Base-by-base conservation (phyloP, 768 basidiomycete genomes). In the Suillus paluster region DNA sequence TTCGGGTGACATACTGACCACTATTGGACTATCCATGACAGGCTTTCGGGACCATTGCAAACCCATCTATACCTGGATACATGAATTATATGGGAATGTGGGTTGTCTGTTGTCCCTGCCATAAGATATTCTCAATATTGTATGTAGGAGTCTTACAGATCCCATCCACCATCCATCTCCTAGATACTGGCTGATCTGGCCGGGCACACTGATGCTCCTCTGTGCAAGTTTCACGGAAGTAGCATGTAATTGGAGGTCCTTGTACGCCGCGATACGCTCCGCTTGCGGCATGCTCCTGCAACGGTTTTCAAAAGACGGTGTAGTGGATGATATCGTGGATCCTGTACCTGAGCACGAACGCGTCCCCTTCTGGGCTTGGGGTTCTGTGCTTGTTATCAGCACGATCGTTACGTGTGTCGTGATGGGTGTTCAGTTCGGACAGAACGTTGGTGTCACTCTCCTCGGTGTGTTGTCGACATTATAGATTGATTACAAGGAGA, bases 321-420 rank as follows among this genome's bases (percentile, higher is more conserved):
- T 58, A 21, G 67, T 76, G 41, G 72, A 73, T 4, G 80, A 82
- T 7, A 80, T 84, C 63, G 80, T 83, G 65, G 85, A 86, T 67
- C 75, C 79, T 66, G 82, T 83, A 1, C 84, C 85, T 0, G 62
- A 76, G 4, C 80, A 78, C 54, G 84, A 88, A 68, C 83, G 84
- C n/a, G 81, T 87, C 55, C 86, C 85, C 3, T 70, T 73, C 11
- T 71, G 71, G 52, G 83, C 83, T 80, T 88, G 86, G 86, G 75
- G 77, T 7, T 70, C 66, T 48, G 84, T 85, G 42, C 74, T 86
- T 17, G 55, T 78, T 62, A 42, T 77, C 58, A 80, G 79, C 65
- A 81, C 79, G n/a, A 70, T 86, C 65, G 77, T 84, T 73, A 82
- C 75, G 45, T 78, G 79, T 64, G 78, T 83, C 12, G 81, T 87